Conservation (phyloP, 345 rosid genomes). For the Salix udensis region DNA sequence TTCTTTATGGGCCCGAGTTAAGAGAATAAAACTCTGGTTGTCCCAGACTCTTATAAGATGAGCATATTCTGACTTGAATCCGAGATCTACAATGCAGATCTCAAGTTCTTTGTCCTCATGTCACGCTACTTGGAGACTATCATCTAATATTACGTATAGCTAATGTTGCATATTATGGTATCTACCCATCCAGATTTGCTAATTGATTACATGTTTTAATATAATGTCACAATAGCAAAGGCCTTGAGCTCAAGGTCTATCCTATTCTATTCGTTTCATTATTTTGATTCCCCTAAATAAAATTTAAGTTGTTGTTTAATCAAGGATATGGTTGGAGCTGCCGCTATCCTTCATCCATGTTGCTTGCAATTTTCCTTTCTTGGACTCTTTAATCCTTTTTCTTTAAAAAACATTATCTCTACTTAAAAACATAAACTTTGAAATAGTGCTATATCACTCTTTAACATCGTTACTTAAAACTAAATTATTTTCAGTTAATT, state of each 20-base stretch:
- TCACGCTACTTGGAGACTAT: no score
- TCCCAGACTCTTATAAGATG: no score
- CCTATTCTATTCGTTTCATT: background rate
- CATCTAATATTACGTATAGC: background rate
- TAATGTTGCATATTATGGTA: background rate
- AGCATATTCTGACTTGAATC: no score
- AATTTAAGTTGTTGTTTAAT: background rate
- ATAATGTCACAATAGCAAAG: background rate
- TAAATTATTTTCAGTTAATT: background rate
- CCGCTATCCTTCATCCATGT: background rate
- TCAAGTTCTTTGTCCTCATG: fast-evolving
- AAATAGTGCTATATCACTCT: no score
- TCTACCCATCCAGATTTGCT: background rate
- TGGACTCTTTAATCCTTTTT: background rate
- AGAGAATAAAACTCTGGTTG: no score
- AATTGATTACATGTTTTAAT: background rate
- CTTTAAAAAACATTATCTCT: no score
- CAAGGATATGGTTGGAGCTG: background rate
- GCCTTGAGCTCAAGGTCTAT: background rate
- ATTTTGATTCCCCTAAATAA: background rate
- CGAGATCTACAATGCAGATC: fast-evolving
- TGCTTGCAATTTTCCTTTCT: background rate
- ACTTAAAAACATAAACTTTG: no score
- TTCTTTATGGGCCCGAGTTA: no score
- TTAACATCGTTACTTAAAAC: no score